A percentile compares a stretch with the other conserved stretches of the same genome.
Evolutionary conservation across 2,329 filamentous ascomycete genomes (phyloP).

Genomic region (Exserohilum turcica): DNA sequence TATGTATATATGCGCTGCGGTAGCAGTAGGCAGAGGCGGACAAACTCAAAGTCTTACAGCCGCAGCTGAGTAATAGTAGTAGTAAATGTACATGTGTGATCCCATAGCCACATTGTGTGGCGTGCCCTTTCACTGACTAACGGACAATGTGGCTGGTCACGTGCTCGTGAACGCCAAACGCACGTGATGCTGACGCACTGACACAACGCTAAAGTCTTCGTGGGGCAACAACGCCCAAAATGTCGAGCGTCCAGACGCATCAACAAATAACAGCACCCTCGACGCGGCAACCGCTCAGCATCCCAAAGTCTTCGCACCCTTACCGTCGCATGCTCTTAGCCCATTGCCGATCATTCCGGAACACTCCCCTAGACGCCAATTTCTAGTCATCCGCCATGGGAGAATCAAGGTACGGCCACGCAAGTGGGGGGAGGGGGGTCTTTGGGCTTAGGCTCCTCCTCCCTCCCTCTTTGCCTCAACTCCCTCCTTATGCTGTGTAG

Average conservation of each 20-base stretch:
- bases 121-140: background rate
- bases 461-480: too few species aligned
- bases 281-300: conserved; percentile 10
- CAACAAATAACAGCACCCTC: conserved; percentile 34
- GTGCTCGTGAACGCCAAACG: background rate
- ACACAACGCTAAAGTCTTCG: conserved; percentile 16
- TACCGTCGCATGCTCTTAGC: conserved; percentile 12
- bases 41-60: background rate
- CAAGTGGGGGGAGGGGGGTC: conserved; percentile 9
- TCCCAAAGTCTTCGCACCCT: conserved; percentile 8
- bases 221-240: conserved; percentile 27
- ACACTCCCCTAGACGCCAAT: conserved; percentile 2
- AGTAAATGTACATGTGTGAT: too few species aligned
- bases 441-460: conserved; percentile 3
- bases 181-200: conserved; percentile 16
- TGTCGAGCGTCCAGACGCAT: conserved; percentile 25
- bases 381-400: conserved; percentile 56
- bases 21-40: too few species aligned
- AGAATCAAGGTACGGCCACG: conserved; percentile 62
- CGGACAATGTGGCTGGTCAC: background rate
- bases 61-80: background rate
- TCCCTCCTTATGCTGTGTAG: too few species aligned
- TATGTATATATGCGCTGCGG: background rate
- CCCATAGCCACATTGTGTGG: background rate
- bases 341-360: conserved; percentile 8